Percentiles rank a stretch among this genome's conserved stretches.
Evolutionary conservation across 2,329 filamentous ascomycete genomes (phyloP).

Genomic region (Trichoderma oligosporum): DNA sequence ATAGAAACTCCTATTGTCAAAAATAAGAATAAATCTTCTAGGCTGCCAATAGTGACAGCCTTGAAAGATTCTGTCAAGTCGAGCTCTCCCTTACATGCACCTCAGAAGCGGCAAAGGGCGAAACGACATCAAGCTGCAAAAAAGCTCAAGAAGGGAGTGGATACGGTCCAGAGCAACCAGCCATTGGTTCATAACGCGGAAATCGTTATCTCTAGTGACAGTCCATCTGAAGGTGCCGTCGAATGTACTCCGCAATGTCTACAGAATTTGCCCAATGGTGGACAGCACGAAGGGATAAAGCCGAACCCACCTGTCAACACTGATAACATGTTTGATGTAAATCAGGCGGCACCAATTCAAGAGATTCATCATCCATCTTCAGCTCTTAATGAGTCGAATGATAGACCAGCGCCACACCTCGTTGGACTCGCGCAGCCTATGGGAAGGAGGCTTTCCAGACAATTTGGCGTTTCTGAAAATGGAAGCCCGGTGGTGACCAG

Average conservation of each 20-base stretch:
- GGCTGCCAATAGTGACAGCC: constrained; percentile 19
- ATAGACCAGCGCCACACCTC: background rate
- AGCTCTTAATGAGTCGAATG: background rate
- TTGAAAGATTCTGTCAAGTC: constrained; percentile 22
- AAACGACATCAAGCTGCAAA: background rate
- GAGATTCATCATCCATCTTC: too few relatives aligned
- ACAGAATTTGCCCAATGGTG: background rate
- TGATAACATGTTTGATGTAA: background rate
- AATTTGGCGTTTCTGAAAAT: constrained; percentile 28
- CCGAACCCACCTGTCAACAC: background rate
- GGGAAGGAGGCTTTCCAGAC: background rate
- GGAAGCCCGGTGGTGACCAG: constrained; percentile 26
- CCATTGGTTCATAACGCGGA: too few relatives aligned
- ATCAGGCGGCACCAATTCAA: background rate
- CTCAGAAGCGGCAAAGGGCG: background rate
- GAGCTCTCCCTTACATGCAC: constrained; percentile 20
- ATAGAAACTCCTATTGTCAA: constrained; percentile 23
- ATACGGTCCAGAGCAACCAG: background rate
- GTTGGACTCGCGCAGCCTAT: background rate
- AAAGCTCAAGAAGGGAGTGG: constrained; percentile 17
- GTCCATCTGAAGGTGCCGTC: background rate
- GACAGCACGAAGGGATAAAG: background rate
- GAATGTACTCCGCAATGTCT: background rate
- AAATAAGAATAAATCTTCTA: background rate
- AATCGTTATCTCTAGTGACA: background rate